Conservation (phyloP, 441 rosid species). For the Syzygium malaccense region DNA sequence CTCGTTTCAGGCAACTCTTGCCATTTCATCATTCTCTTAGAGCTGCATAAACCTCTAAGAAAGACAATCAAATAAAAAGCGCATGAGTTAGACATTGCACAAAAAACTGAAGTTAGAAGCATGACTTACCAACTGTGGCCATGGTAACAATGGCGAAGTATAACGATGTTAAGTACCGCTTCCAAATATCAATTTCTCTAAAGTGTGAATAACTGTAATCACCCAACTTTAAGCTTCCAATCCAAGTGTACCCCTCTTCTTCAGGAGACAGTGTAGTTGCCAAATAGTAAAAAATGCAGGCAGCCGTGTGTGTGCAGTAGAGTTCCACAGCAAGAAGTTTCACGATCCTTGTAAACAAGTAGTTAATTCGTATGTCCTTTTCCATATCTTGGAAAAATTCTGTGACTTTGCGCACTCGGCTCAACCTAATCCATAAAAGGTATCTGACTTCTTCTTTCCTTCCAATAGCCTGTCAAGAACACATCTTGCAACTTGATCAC, state of each 20-base stretch:
- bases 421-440: constrained; percentile 79
- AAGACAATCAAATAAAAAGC: not conserved
- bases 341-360: constrained; percentile 77
- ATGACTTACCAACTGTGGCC: constrained; percentile 88
- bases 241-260: constrained; percentile 90
- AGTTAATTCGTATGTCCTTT: constrained; percentile 81
- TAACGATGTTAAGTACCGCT: constrained; percentile 74
- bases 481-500: not conserved
- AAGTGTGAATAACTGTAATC: constrained; percentile 66
- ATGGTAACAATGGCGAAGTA: constrained; percentile 94
- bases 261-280: constrained; percentile 76
- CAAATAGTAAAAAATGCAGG: constrained; percentile 87
- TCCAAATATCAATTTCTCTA: constrained; percentile 83
- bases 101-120: not conserved
- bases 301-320: constrained; percentile 94
- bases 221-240: constrained; percentile 92
- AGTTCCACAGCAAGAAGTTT: constrained; percentile 82
- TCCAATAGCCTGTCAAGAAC: constrained; percentile 47
- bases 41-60: not conserved
- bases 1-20: not conserved
- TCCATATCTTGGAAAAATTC: constrained; percentile 59
- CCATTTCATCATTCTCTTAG: not conserved
- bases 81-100: not conserved
- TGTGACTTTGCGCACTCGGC: constrained; percentile 57
- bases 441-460: constrained; percentile 66